A percentile compares a stretch with the other conserved stretches of the same genome.
These are phyloP conservation scores for Auricularia sp. DNA, from an alignment of 768 basidiomycete species.

Conservation along the genomic window DNA sequence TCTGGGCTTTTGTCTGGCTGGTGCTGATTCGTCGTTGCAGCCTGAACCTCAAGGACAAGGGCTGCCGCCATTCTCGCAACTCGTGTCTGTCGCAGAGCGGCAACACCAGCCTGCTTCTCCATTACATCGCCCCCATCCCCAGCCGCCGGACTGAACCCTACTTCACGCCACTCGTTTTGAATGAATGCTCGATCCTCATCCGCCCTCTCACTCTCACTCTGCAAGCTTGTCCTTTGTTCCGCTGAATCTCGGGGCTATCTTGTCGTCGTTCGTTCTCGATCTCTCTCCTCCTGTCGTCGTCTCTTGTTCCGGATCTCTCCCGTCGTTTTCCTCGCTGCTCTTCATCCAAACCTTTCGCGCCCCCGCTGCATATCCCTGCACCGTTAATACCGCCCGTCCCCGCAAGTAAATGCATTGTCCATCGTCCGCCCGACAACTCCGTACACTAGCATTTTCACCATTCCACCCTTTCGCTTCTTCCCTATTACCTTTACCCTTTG, in stretches of 20 bases:
- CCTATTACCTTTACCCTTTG: background rate
- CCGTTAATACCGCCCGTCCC: background rate
- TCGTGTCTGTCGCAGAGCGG: constrained; percentile 76
- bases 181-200: background rate
- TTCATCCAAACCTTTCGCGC: background rate
- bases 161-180: background rate
- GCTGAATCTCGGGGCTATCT: constrained; percentile 1
- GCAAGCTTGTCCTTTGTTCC: constrained; percentile 3
- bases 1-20: background rate
- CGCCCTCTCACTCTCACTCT: background rate
- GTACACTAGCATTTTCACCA: background rate
- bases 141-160: constrained; percentile 1
- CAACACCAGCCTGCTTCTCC: constrained; percentile 30
- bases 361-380: background rate
- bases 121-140: constrained; percentile 2
- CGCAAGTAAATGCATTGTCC: background rate
- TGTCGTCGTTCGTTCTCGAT: background rate
- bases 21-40: constrained; percentile 1
- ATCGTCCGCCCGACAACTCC: background rate
- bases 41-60: constrained; percentile 32
- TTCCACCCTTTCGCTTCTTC: background rate
- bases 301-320: constrained; percentile 1
- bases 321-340: background rate
- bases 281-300: background rate
- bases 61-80: constrained; percentile 68